phyloP scores from a whole-genome alignment of 768 basidiomycete species.

The Tylopilus subfusipes region DNA sequence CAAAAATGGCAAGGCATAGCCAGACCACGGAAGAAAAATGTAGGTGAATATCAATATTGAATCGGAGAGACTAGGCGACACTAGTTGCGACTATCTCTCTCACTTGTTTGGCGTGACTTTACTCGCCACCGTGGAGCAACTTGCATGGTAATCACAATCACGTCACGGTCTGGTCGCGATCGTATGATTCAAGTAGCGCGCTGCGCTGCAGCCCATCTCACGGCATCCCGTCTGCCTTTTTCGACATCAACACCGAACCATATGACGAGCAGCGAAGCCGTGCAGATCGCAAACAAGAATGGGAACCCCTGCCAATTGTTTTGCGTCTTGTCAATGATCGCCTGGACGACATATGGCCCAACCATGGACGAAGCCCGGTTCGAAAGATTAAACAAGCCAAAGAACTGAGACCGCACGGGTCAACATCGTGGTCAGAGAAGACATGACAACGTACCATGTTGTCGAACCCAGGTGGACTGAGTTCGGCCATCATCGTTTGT shows the following conservation, averaged over 20 bases:
- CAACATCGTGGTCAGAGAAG: background rate
- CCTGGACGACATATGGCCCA: constrained; percentile 79
- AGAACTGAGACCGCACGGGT: constrained; percentile 50
- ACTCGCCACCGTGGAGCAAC: no score
- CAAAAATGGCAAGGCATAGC: no score
- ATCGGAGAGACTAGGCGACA: no score
- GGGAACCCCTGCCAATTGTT: constrained; percentile 86
- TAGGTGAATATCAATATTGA: no score
- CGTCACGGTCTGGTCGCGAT: no score
- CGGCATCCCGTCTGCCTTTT: constrained; percentile 61
- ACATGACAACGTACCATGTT: constrained; percentile 49
- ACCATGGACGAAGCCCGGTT: constrained; percentile 84
- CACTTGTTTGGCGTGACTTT: no score
- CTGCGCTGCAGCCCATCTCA: constrained; percentile 46
- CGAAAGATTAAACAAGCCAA: constrained; percentile 81
- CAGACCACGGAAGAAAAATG: no score
- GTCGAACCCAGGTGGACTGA: constrained; percentile 84
- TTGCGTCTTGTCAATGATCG: no score
- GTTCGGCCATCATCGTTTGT: constrained; percentile 86
- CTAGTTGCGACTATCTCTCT: no score
- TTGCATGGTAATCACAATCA: no score
- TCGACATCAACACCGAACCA: constrained; percentile 71
- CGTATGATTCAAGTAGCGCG: constrained; percentile 8
- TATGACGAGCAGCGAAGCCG: constrained; percentile 63
- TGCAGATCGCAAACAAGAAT: constrained; percentile 74